Evolutionary conservation across 176 grass and related monocot species (phyloP), one percentile per base, ranked within the genome.

Genomic region (Oryza glumipatula): DNA sequence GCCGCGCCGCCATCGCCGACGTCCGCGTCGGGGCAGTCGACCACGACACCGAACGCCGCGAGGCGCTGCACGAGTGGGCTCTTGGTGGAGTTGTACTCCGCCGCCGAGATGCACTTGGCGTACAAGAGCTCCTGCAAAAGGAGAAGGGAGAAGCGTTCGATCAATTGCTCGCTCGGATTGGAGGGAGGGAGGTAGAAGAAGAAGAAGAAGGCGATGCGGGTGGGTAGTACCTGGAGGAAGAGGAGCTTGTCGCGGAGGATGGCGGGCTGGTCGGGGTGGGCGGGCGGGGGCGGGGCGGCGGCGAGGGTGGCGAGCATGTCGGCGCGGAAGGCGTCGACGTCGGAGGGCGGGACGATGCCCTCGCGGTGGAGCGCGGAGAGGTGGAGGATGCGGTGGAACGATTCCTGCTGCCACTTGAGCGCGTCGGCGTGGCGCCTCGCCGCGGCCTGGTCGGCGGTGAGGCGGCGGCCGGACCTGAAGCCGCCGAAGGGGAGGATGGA

Each of bases 351-450:
- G 30, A 94, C 91, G 81, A 98, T 98, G 72, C 96, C 96, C 84
- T 99, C 96, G 41, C 86, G 86, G 86, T 90, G 89, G 72, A 99
- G 90, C 44, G 80, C 93, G 23, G 89, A 65, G 38, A 99, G 88
- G 72, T 99, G 91, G 81, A 99, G 96, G 74, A 99, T 94, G 70
- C 90, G 89, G 91, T 99, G 96, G 90, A 96, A 99, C 32, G 92
- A 92, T 3, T 96, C 91, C 88, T 99, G 91, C 81, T 99, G 96
- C 96, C 96, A 92, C 82, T 99, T 99, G 66, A 99, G 91, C 68
- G 69, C 88, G 52, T 98, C 93, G 7, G 91, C 45, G 48, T 96
- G 96, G 69, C 83, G 90, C 24, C 88, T 81, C 7, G 88, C 85
- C 0, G 88, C 82, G 49, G 84, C 90, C 77, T 98, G 93, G 70